phyloP scores from a whole-genome alignment of 2,329 filamentous ascomycete species.

The Aspergillus pseudotamarii region DNA sequence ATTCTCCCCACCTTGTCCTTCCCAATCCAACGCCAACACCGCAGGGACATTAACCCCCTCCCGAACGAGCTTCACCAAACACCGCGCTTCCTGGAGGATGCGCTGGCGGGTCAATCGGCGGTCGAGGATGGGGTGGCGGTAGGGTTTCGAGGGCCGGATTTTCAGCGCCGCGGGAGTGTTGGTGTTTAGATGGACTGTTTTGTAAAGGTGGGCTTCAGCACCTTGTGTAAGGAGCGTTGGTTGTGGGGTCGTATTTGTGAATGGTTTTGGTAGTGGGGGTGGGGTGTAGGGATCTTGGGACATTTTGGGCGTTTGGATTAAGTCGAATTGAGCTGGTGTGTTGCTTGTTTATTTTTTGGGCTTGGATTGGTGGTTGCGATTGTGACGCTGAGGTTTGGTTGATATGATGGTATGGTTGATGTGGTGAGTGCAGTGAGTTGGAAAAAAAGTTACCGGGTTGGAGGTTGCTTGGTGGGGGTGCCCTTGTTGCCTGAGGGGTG shows the following conservation, averaged over 20 bases:
- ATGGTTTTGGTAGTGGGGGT: constrained; percentile 62
- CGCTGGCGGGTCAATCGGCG: constrained; percentile 82
- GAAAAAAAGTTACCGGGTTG: neutral
- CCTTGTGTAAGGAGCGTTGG: constrained; percentile 83
- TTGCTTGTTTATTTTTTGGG: neutral
- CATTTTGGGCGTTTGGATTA: neutral
- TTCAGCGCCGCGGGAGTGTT: constrained; percentile 77
- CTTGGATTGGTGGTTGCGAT: neutral
- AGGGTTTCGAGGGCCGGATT: constrained; percentile 86
- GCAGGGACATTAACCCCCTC: constrained; percentile 82
- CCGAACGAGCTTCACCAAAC: constrained; percentile 74
- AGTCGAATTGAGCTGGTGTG: neutral
- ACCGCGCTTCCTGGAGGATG: constrained; percentile 84
- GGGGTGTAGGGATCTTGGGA: constrained; percentile 25
- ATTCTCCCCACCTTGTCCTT: constrained; percentile 62
- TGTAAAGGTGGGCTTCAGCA: constrained; percentile 93
- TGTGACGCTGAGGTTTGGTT: neutral
- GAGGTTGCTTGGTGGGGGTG: neutral
- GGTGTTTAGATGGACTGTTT: constrained; percentile 74
- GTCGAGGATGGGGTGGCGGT: constrained; percentile 89
- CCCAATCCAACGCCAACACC: constrained; percentile 70
- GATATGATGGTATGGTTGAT: neutral
- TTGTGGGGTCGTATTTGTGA: constrained; percentile 63
- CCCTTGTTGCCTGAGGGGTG: neutral
- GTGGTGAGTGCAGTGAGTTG: neutral